Base-by-base conservation (phyloP, 805 yeast species). In the Blastobotrys muscicola region DNA sequence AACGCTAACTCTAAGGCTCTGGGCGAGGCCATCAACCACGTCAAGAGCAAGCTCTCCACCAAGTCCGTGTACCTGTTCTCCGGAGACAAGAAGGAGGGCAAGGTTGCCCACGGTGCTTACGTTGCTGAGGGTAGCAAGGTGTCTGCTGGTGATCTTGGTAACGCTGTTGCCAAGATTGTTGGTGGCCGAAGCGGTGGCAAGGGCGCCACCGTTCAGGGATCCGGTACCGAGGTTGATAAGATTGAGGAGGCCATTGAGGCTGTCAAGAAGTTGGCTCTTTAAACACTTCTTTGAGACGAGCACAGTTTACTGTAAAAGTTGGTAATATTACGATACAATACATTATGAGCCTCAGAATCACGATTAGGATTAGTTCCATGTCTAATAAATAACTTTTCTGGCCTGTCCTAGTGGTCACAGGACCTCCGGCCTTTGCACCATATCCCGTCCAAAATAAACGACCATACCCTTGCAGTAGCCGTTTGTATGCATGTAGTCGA, bases 141-240 rank as follows among this genome's bases (percentile, higher is more conserved):
- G 50, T 89, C 94, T 42, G 73, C 80, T 45, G 45, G 58, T 40
- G 87, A 76, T 26, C 72, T 87, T 53, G 94, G 94, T 29, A 65
- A 72, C 42, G 67, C 74, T 45, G 97, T 84, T 36, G 70, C 89
- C 37, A 66, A 69, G 32, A 69, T 72, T 55, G 78, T 92, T 54
- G 99, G 98, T 52, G 99, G 99, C 65, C 86, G 83, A 65, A 94
- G 95, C 46, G 99, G 99, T 68, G 99, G 99, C 65, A 92, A 86
- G 68, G 97, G 96, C 50, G 85, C 86, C 52, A 80, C 89, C 44
- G 85, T 86, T 55, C 98, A 92, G 70, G 99, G 99, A 66, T 83
- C 86, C 80, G 98, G 98, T 56, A 85, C 81, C 55, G 82, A 85
- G 50, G 73, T 80, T 32, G 71, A 67, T 30, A 85, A 83, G 50